These are phyloP conservation scores for Nakazawaea pomicola DNA, from an alignment of 805 yeast genomes.

Conservation along the genomic window DNA sequence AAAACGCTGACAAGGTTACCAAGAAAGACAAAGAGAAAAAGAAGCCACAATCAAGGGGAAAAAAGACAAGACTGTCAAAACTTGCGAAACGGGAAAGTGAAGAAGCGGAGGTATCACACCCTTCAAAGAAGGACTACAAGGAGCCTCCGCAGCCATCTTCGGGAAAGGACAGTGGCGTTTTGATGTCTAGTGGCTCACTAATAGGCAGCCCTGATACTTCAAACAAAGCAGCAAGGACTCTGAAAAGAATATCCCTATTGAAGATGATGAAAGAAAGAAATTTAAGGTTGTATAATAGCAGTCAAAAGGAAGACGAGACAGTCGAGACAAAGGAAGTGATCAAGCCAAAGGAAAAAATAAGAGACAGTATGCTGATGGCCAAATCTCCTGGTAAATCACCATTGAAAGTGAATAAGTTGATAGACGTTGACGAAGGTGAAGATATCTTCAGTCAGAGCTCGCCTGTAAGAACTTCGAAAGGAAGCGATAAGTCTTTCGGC, in stretches of 20 bases:
- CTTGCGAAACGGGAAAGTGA: too few species aligned
- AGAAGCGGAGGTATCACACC: too few species aligned
- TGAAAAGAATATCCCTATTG: slow-evolving; percentile 9
- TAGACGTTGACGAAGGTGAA: slow-evolving; percentile 2
- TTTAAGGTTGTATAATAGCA: background rate
- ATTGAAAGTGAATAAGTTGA: slow-evolving; percentile 10
- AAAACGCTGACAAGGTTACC: background rate
- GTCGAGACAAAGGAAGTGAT: background rate
- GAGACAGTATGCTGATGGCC: slow-evolving; percentile 3
- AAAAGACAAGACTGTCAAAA: background rate
- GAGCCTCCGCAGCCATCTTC: too few species aligned
- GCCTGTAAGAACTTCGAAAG: slow-evolving; percentile 2
- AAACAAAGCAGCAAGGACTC: background rate
- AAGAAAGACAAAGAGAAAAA: background rate
- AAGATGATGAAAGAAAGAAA: slow-evolving; percentile 4
- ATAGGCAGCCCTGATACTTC: slow-evolving; percentile 4
- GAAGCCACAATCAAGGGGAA: background rate
- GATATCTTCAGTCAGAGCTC: slow-evolving; percentile 11
- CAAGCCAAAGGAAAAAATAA: slow-evolving; percentile 4
- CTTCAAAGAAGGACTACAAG: too few species aligned
- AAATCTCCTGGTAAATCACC: slow-evolving; percentile 10
- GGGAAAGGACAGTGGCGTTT: too few species aligned
- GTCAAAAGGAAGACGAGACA: background rate
- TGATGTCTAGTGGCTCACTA: slow-evolving; percentile 1
- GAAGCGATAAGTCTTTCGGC: background rate